A percentile compares a stretch with the other conserved stretches of the same genome.
phyloP scores from a whole-genome alignment of 1,284 basidiomycete genomes.

The Boletus smithii region DNA sequence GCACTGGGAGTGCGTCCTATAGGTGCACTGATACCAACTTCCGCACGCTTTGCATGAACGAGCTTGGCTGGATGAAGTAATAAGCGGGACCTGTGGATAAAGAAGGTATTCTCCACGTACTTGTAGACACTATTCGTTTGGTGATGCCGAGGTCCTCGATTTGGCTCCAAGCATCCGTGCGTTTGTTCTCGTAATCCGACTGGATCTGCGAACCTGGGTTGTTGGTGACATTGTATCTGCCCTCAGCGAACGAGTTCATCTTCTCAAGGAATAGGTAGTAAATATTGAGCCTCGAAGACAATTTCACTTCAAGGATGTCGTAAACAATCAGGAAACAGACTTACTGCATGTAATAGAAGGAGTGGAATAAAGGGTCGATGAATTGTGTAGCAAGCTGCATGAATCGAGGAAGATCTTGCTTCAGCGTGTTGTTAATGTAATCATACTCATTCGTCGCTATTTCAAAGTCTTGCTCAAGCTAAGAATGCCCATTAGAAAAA shows the following conservation, averaged over 20 bases:
- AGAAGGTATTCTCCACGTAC: constrained; percentile 45
- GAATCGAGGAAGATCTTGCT: constrained; percentile 91
- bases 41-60: constrained; percentile 53
- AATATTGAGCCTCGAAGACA: constrained; percentile 76
- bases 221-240: constrained; percentile 73
- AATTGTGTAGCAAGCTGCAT: constrained; percentile 85
- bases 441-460: constrained; percentile 94
- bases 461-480: constrained; percentile 99
- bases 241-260: constrained; percentile 82
- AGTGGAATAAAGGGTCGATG: constrained; percentile 95
- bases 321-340: constrained; percentile 34
- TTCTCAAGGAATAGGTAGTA: constrained; percentile 94
- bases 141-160: constrained; percentile 78
- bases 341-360: constrained; percentile 99
- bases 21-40: constrained; percentile 30
- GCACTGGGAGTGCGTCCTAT: constrained; percentile 41
- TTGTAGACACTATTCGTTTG: constrained; percentile 80
- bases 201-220: constrained; percentile 70
- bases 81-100: constrained; percentile 1
- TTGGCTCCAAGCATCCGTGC: constrained; percentile 73
- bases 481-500: constrained; percentile 11
- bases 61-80: constrained; percentile 49
- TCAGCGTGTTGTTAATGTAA: constrained; percentile 90
- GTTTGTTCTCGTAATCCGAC: constrained; percentile 73
- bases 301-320: constrained; percentile 1